Percentiles rank a stretch among this genome's conserved stretches.
Evolutionary conservation across 148 eudicot species (phyloP).

Genomic region (Cornus kousa): DNA sequence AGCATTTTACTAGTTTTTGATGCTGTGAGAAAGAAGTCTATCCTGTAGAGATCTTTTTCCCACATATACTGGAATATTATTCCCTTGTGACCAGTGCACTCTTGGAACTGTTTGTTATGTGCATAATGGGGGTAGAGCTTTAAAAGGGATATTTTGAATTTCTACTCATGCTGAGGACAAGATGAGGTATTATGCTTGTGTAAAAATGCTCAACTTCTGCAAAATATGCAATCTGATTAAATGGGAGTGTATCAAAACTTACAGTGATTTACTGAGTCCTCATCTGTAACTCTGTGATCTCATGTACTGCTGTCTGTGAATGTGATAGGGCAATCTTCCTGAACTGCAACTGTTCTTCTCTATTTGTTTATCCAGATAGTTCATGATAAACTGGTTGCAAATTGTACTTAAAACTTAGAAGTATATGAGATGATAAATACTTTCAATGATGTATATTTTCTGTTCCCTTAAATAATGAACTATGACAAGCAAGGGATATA

Average conservation of each 20-base stretch:
- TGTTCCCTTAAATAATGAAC: neutral
- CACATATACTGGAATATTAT: neutral
- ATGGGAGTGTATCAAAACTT: neutral
- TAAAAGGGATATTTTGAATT: neutral
- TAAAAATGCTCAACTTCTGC: no score
- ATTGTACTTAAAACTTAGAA: neutral
- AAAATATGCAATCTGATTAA: neutral
- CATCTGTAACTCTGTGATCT: neutral
- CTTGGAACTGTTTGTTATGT: neutral
- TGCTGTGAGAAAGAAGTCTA: neutral
- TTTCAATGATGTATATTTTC: neutral
- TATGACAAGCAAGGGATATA: neutral
- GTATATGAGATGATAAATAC: neutral
- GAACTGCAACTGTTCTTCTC: no score
- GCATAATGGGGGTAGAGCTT: neutral
- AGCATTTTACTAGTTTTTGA: neutral
- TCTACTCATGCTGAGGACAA: neutral
- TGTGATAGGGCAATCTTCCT: no score
- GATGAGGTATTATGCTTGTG: neutral
- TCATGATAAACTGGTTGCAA: no score
- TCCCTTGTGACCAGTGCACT: neutral
- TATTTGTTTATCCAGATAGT: no score
- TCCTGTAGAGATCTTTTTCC: slow-evolving; percentile 4
- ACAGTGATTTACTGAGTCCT: neutral
- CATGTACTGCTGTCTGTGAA: neutral